Conservation (phyloP, 805 yeast species). For the Suhomyces xylopsoci region DNA sequence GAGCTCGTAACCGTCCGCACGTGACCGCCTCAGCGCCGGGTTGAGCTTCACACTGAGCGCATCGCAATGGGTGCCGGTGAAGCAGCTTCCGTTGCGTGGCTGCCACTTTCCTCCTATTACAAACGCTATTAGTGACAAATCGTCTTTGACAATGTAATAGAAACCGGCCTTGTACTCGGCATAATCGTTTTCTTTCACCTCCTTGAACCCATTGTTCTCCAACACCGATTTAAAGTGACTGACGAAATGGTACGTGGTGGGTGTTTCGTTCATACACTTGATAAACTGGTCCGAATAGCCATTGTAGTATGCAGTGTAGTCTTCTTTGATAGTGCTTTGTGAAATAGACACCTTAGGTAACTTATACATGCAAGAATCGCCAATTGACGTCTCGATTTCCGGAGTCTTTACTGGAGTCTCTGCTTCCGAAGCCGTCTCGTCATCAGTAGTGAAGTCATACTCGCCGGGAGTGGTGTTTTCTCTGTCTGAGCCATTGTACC, state of each 20-base stretch:
- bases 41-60: slow-evolving; percentile 36
- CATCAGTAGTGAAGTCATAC: background rate
- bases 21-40: slow-evolving; percentile 16
- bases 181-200: slow-evolving; percentile 21
- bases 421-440: background rate
- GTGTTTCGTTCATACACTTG: slow-evolving; percentile 32
- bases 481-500: background rate
- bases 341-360: slow-evolving; percentile 3
- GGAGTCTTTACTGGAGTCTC: background rate
- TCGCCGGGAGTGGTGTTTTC: background rate
- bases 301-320: slow-evolving; percentile 12
- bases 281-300: slow-evolving; percentile 22
- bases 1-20: slow-evolving; percentile 31
- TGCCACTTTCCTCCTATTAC: slow-evolving; percentile 37
- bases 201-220: slow-evolving; percentile 25
- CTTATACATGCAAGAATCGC: slow-evolving; percentile 6
- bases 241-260: slow-evolving; percentile 42
- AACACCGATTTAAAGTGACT: slow-evolving; percentile 21
- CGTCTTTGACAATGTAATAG: slow-evolving; percentile 31
- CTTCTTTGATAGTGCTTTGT: background rate
- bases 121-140: slow-evolving; percentile 35
- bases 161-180: slow-evolving; percentile 14
- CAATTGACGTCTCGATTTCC: too few relatives aligned
- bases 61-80: slow-evolving; percentile 35
- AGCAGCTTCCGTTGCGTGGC: slow-evolving; percentile 25